A percentile compares a stretch with the other conserved stretches of the same genome.
These are phyloP conservation scores for Priceomyces carsonii DNA, from an alignment of 805 yeast species.

Conservation along the genomic window DNA sequence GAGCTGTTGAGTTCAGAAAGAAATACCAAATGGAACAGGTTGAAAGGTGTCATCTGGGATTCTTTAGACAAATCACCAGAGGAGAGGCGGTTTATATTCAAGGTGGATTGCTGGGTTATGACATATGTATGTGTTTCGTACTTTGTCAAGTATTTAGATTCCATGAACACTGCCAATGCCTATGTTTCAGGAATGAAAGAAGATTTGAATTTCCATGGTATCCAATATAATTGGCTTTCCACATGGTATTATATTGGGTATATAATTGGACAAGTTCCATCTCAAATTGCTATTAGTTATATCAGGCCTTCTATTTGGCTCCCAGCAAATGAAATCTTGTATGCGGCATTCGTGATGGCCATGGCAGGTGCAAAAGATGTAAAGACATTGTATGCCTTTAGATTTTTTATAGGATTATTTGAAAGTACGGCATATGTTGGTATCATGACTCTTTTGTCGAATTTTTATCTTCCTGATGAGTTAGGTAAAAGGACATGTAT, in stretches of 20 bases:
- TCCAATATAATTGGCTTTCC: not conserved
- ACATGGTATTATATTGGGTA: not conserved
- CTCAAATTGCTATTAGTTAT: not conserved
- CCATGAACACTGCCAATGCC: constrained; percentile 15
- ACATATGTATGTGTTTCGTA: constrained; percentile 5
- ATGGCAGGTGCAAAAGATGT: constrained; percentile 3
- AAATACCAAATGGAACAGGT: too few species aligned
- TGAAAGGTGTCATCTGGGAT: too few species aligned
- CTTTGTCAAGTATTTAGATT: constrained; percentile 6
- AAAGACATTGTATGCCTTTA: constrained; percentile 12
- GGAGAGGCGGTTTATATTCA: too few species aligned
- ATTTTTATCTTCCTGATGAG: constrained; percentile 22
- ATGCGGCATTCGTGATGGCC: not conserved
- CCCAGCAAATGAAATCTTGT: not conserved
- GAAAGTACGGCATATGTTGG: constrained; percentile 23
- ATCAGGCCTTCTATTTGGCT: not conserved
- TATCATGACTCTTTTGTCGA: constrained; percentile 16
- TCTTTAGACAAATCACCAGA: too few species aligned
- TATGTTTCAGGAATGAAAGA: constrained; percentile 37
- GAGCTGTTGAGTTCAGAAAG: too few species aligned
- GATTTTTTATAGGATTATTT: constrained; percentile 25
- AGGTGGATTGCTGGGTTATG: constrained; percentile 6
- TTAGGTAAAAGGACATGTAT: constrained; percentile 17
- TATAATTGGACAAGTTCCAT: constrained; percentile 6
- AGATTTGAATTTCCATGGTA: constrained; percentile 25